A percentile compares a stretch with the other conserved stretches of the same genome.
Evolutionary conservation across 2,329 filamentous ascomycete genomes (phyloP).

Genomic region (Botrytis squamosa): DNA sequence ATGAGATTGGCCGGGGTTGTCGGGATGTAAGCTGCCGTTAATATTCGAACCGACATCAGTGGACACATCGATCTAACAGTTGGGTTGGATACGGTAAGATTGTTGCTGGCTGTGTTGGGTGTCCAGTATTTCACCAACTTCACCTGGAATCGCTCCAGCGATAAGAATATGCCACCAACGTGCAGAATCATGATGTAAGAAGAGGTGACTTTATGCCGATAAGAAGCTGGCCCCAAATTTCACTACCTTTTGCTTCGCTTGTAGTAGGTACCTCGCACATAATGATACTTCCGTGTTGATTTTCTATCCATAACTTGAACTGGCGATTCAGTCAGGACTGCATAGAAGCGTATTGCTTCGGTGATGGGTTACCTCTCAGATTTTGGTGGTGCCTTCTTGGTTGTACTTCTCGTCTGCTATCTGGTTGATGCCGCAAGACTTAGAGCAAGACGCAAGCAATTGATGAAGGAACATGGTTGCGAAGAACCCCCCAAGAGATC

Average conservation of each 20-base stretch:
- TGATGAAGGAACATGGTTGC: constrained; percentile 44
- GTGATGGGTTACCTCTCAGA: neutral
- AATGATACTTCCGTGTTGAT: neutral
- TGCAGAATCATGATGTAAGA: neutral
- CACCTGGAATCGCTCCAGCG: neutral
- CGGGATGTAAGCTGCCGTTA: neutral
- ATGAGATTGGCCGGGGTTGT: neutral
- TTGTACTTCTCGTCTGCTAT: neutral
- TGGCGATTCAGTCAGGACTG: neutral
- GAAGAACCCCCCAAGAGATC: constrained; percentile 46
- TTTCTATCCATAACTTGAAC: neutral
- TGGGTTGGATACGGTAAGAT: neutral
- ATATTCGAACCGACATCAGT: neutral
- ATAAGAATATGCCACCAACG: neutral
- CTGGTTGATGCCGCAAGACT: neutral
- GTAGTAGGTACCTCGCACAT: neutral
- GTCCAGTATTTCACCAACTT: neutral
- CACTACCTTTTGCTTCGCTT: neutral
- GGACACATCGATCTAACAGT: neutral
- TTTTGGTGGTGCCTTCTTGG: too few species aligned
- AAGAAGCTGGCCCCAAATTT: neutral
- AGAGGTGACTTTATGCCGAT: neutral
- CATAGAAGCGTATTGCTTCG: neutral
- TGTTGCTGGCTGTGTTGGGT: neutral
- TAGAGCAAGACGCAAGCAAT: neutral